Percentiles rank a stretch among this genome's conserved stretches.
Conservation (phyloP, 2,329 filamentous ascomycete genomes). For the Claviceps humidiphila region DNA sequence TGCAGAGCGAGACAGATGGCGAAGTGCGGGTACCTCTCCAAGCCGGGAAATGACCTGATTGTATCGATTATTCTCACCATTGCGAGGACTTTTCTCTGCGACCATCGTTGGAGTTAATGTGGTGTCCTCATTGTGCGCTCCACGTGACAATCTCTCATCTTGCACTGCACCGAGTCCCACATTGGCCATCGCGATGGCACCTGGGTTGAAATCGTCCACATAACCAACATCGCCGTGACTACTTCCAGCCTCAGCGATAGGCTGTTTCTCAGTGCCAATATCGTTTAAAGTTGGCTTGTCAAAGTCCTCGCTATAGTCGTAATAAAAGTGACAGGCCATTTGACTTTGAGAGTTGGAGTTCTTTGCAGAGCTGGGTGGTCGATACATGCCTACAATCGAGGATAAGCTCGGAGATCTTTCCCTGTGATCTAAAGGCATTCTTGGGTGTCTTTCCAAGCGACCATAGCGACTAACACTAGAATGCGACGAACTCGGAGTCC, state of each 20-base stretch:
- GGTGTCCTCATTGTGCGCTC: background rate
- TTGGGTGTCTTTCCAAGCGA: conserved; percentile 20
- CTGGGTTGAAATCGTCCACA: background rate
- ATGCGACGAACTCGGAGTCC: conserved; percentile 24
- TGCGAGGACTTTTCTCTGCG: background rate
- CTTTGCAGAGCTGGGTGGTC: conserved; percentile 14
- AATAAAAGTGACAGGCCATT: conserved; percentile 28
- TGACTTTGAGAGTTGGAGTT: conserved; percentile 16
- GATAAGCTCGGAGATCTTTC: conserved; percentile 34
- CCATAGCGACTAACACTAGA: conserved; percentile 12
- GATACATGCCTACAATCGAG: conserved; percentile 37
- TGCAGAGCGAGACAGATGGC: conserved; percentile 2
- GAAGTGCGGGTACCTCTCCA: background rate
- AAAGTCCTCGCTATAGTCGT: conserved; percentile 41
- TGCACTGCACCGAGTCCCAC: background rate
- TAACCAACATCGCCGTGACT: background rate
- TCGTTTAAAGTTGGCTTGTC: conserved; percentile 18
- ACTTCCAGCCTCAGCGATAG: conserved; percentile 7
- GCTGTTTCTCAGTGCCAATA: conserved; percentile 6
- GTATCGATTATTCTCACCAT: background rate
- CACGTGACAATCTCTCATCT: background rate
- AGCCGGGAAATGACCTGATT: background rate
- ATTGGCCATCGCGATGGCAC: background rate
- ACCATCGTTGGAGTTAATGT: background rate
- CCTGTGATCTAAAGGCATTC: conserved; percentile 23